A percentile compares a stretch with the other conserved stretches of the same genome.
Evolutionary conservation across 202 grass and related monocot genomes (phyloP).

Genomic region (Bolboschoenoplectus hybrid): DNA sequence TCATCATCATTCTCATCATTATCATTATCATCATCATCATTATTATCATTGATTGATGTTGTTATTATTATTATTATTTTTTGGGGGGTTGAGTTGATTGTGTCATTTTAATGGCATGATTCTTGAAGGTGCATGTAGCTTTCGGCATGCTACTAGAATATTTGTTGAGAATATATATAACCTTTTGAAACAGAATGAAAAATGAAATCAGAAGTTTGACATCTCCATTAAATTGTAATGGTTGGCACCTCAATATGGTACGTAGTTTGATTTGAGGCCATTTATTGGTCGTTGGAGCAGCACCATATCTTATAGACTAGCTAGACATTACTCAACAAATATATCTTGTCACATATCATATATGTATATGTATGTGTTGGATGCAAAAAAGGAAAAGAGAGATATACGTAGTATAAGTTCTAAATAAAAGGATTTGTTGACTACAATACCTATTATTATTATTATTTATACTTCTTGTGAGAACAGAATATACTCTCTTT

Average conservation of each 20-base stretch:
- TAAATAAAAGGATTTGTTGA: background rate
- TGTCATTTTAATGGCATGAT: constrained; percentile 21
- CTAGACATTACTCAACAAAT: background rate
- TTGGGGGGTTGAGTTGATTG: background rate
- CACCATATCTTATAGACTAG: background rate
- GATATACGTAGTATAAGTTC: background rate
- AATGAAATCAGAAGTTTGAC: background rate
- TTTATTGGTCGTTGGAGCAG: background rate
- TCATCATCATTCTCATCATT: too few species aligned
- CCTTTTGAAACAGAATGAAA: background rate
- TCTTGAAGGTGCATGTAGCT: background rate
- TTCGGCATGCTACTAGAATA: background rate
- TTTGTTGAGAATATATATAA: too few species aligned
- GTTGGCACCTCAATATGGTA: constrained; percentile 7
- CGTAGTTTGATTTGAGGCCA: constrained; percentile 16
- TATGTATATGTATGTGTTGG: background rate
- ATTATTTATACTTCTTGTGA: too few species aligned
- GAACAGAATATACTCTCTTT: too few species aligned
- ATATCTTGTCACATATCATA: background rate
- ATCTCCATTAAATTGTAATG: background rate
- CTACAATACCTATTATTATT: too few species aligned
- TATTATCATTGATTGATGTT: too few species aligned
- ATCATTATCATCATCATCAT: too few species aligned
- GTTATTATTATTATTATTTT: background rate
- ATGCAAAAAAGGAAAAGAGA: background rate